Percentiles rank a stretch among this genome's conserved stretches.
These are phyloP conservation scores for Ploettnerulaceae sp. DNA, from an alignment of 2,329 filamentous ascomycete species.

Conservation along the genomic window DNA sequence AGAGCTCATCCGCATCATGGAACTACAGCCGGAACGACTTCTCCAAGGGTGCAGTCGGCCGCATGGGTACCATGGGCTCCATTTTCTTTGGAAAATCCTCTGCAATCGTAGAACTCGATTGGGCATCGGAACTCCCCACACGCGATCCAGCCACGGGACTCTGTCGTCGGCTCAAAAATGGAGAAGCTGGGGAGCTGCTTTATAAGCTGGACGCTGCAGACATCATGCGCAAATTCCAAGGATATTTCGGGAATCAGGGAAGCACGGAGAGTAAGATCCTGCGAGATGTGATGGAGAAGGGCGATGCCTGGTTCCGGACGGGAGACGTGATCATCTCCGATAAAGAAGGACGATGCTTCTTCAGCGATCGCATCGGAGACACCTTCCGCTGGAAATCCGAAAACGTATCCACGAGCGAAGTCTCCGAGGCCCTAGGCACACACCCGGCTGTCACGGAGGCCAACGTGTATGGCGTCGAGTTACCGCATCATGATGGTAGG, in stretches of 20 bases:
- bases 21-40: slow-evolving; percentile 72
- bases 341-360: slow-evolving; percentile 66
- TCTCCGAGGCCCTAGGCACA: slow-evolving; percentile 66
- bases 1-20: slow-evolving; percentile 64
- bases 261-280: slow-evolving; percentile 72
- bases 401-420: slow-evolving; percentile 78
- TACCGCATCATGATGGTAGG: slow-evolving; percentile 78
- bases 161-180: slow-evolving; percentile 53
- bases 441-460: slow-evolving; percentile 67
- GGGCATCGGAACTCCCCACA: slow-evolving; percentile 60
- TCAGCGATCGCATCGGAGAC: slow-evolving; percentile 75
- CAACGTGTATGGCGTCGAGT: slow-evolving; percentile 78
- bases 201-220: slow-evolving; percentile 63
- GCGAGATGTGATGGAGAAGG: slow-evolving; percentile 65
- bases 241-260: slow-evolving; percentile 70
- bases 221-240: slow-evolving; percentile 64
- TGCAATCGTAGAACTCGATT: slow-evolving; percentile 66
- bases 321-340: slow-evolving; percentile 78
- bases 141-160: slow-evolving; percentile 66
- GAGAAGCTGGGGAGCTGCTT: slow-evolving; percentile 71
- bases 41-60: slow-evolving; percentile 71
- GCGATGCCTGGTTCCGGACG: slow-evolving; percentile 77
- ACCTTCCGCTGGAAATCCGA: slow-evolving; percentile 80
- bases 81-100: slow-evolving; percentile 47
- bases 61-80: slow-evolving; percentile 58